phyloP scores from a whole-genome alignment of 2,329 filamentous ascomycete genomes.

The Exophiala xenobiotica region DNA sequence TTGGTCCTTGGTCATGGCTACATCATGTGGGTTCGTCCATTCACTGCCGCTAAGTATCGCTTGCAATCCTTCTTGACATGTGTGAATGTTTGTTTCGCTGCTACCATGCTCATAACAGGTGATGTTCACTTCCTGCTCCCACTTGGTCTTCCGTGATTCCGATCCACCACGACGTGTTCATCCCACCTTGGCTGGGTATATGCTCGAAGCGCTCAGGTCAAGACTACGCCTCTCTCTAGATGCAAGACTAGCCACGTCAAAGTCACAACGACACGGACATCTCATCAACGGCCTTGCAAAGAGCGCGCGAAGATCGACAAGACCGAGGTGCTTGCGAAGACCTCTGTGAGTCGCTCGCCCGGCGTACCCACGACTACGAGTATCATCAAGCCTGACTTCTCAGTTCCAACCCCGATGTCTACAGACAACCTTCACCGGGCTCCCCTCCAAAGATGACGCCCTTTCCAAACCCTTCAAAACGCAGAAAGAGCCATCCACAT shows the following conservation, averaged over 20 bases:
- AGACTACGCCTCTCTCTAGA: not conserved
- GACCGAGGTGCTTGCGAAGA: too few species aligned
- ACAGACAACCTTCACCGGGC: not conserved
- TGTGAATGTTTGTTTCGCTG: not conserved
- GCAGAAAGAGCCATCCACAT: constrained; percentile 23
- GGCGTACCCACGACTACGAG: too few species aligned
- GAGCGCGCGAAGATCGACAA: not conserved
- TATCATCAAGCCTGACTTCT: not conserved
- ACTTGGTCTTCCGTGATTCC: not conserved
- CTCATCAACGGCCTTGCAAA: not conserved
- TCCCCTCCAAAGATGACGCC: constrained; percentile 4
- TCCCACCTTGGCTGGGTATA: not conserved
- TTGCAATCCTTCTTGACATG: not conserved
- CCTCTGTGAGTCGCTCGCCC: too few species aligned
- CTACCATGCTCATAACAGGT: not conserved
- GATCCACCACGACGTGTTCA: not conserved
- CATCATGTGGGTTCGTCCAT: constrained; percentile 1
- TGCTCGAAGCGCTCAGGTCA: not conserved
- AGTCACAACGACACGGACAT: not conserved
- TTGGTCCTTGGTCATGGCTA: not conserved
- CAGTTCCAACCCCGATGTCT: constrained; percentile 3
- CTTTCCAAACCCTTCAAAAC: constrained; percentile 11
- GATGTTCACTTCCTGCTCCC: not conserved
- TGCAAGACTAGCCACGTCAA: not conserved
- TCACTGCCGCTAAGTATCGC: not conserved